Evolutionary conservation across 495 filamentous ascomycete species (phyloP).

Genomic region (Chaetomium tenue): DNA sequence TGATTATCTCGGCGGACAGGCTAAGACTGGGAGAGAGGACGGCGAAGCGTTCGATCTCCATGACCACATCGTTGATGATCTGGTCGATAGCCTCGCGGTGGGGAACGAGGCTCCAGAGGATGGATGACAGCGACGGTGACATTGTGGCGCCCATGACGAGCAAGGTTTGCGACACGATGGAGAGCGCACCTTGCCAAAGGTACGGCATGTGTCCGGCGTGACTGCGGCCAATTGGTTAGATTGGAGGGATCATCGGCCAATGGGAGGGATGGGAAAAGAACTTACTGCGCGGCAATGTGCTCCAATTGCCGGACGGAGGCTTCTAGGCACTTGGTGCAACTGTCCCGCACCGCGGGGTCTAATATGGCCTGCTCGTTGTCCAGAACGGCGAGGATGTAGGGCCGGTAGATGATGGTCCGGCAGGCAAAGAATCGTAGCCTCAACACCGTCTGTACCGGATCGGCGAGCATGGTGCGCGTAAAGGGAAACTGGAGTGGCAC

Average conservation of each 20-base stretch:
- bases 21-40: conserved; percentile 72
- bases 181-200: conserved; percentile 79
- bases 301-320: conserved; percentile 77
- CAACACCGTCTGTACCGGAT: conserved; percentile 76
- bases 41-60: conserved; percentile 68
- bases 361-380: conserved; percentile 70
- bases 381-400: conserved; percentile 76
- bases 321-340: conserved; percentile 77
- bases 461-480: conserved; percentile 58
- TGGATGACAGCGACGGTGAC: conserved; percentile 66
- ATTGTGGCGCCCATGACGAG: conserved; percentile 82
- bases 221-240: conserved; percentile 53
- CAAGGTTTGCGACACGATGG: conserved; percentile 75
- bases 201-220: conserved; percentile 85
- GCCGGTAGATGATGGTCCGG: conserved; percentile 79
- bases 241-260: conserved; percentile 28
- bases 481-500: conserved; percentile 72
- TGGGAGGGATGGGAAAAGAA: conserved; percentile 28
- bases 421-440: conserved; percentile 79
- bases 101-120: conserved; percentile 60
- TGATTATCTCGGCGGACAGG: conserved; percentile 71
- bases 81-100: conserved; percentile 61
- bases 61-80: conserved; percentile 71
- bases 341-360: conserved; percentile 69
- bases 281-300: conserved; percentile 72